Evolutionary conservation across 768 basidiomycete genomes (phyloP), one percentile per base, ranked within the genome.

Genomic region (Rhizopogon salebrosus): DNA sequence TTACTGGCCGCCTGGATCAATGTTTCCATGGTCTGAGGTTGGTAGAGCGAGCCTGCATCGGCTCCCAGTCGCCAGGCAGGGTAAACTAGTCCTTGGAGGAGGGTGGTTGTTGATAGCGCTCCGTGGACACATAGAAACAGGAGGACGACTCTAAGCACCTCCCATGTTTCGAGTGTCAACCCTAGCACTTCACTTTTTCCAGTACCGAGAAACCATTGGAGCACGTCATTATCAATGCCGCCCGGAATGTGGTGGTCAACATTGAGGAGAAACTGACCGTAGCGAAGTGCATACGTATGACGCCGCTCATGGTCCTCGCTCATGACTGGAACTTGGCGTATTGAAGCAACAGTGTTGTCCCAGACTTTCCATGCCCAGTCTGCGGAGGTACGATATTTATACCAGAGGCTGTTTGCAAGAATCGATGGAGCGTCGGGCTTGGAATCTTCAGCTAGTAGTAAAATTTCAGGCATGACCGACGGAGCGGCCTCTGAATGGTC

Each of bases 311-410:
- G 53, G 52, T 84, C 82, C 4, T 72, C 59, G 14, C 75, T 75
- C 73, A 86, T 79, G 40, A 68, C 66, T 6, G 84, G 80, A 40
- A 88, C 75, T 63, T 87, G 85, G 39, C 84, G 85, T 40, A 92
- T 72, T 48, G 84, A 85, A 6, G 86, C 81, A 40, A 92, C 75
- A 1, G 85, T 82, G 60, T 88, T 91, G 63, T 91, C 88, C 89
- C 89, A 92, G 18, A 87, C 85, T 59, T 84, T 86, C 82, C 82
- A 86, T 2, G 80, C 88, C 88, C 89, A 91, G 59, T 89, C 80
- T 13, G 68, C 61, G 0, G 87, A 80, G 14, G 80, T 80, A 39
- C 86, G 82, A 59, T 91, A 91, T 62, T 88, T 87, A 67, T 88
- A 87, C 90, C 90, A 92, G 13, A 92, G 72, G 41, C 79, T 78